Evolutionary conservation across 2,329 filamentous ascomycete species (phyloP).

Genomic region (Anthostomella pinea): DNA sequence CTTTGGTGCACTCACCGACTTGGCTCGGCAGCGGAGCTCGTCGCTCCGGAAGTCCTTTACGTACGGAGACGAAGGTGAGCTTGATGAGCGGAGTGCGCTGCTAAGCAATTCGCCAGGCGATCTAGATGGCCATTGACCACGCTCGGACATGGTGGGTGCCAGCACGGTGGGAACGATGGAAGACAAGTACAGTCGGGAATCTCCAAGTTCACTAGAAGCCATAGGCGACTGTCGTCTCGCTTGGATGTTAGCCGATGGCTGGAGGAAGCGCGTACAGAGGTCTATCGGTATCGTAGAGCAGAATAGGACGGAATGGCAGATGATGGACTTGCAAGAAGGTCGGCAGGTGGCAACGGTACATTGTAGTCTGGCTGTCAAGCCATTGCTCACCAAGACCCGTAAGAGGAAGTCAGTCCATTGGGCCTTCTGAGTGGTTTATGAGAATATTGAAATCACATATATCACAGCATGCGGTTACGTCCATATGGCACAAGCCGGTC

Average conservation of each 20-base stretch:
- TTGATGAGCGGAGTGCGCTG: slow-evolving; percentile 31
- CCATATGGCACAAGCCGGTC: no score
- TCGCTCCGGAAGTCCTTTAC: slow-evolving; percentile 9
- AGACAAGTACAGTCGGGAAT: no score
- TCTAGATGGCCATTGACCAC: slow-evolving; percentile 35
- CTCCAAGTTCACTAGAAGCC: no score
- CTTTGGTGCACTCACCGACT: slow-evolving; percentile 1
- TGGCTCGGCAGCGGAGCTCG: slow-evolving; percentile 10
- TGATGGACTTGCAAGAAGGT: neutral
- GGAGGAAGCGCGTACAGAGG: slow-evolving; percentile 33
- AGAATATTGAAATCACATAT: no score
- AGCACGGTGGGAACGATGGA: no score
- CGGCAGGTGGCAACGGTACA: neutral
- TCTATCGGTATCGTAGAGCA: slow-evolving; percentile 34
- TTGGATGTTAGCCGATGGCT: slow-evolving; percentile 38
- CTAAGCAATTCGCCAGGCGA: slow-evolving; percentile 19
- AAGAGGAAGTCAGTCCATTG: slow-evolving; percentile 7
- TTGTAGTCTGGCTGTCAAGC: neutral
- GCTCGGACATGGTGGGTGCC: slow-evolving; percentile 30
- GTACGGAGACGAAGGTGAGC: slow-evolving; percentile 4
- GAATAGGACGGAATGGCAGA: slow-evolving; percentile 31
- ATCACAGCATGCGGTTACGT: no score
- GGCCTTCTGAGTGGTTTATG: neutral
- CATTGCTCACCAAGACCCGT: neutral
- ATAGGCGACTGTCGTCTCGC: slow-evolving; percentile 32